These are phyloP conservation scores for Metschnikowia noctiluminum DNA, from an alignment of 805 yeast genomes.

Conservation along the genomic window DNA sequence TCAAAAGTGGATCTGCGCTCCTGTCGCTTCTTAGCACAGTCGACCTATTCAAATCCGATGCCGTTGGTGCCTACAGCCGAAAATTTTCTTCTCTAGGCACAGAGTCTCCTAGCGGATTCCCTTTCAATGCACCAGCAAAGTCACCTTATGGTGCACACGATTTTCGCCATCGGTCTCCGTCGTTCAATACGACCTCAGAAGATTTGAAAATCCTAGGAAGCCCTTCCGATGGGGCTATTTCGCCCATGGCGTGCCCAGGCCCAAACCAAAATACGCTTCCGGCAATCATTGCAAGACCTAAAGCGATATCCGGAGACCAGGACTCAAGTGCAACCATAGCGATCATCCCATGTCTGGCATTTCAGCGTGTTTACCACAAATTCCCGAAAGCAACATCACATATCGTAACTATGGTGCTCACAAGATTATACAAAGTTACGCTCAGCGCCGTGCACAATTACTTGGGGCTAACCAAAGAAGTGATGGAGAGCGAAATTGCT, in stretches of 20 bases:
- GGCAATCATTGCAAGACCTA: constrained; percentile 69
- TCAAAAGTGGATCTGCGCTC: constrained; percentile 78
- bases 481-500: constrained; percentile 68
- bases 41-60: constrained; percentile 52
- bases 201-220: neutral
- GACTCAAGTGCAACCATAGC: constrained; percentile 71
- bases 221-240: too few relatives aligned
- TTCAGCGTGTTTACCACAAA: constrained; percentile 62
- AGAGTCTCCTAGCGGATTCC: constrained; percentile 1
- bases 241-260: too few relatives aligned
- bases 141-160: neutral
- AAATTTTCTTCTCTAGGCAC: neutral
- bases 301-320: constrained; percentile 14
- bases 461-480: constrained; percentile 78
- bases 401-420: constrained; percentile 87
- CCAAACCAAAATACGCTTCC: constrained; percentile 19
- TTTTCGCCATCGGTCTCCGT: neutral
- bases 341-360: constrained; percentile 83
- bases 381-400: constrained; percentile 91
- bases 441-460: constrained; percentile 87
- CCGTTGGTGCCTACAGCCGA: neutral
- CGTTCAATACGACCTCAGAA: constrained; percentile 2
- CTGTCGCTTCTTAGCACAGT: constrained; percentile 80
- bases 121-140: neutral
- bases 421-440: constrained; percentile 85